These are phyloP conservation scores for Camellia lanceoleosa DNA, from an alignment of 148 eudicot genomes.

Conservation along the genomic window DNA sequence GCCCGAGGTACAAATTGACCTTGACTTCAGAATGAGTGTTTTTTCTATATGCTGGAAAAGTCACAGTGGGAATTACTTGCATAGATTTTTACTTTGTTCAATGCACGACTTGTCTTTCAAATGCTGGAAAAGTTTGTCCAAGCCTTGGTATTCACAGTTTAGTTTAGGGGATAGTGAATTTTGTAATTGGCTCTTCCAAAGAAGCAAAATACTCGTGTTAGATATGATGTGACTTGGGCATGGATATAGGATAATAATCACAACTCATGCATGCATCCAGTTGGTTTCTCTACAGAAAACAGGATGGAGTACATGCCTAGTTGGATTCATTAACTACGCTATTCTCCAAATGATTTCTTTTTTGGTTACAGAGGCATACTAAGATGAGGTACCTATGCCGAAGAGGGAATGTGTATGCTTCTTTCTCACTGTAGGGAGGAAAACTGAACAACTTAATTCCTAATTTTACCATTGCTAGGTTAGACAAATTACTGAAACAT, in stretches of 20 bases:
- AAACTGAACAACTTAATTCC: neutral
- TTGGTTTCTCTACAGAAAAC: neutral
- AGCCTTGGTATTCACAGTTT: neutral
- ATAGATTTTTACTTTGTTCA: neutral
- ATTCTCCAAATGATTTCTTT: neutral
- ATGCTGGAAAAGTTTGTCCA: neutral
- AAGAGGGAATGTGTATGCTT: neutral
- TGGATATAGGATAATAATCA: neutral
- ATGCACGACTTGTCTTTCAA: neutral
- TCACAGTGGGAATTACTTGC: neutral
- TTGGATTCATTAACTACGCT: neutral
- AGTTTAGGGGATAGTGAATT: neutral
- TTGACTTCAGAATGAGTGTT: neutral
- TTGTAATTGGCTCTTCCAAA: slow-evolving; percentile 1
- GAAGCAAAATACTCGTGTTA: neutral
- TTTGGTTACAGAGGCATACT: neutral
- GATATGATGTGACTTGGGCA: neutral
- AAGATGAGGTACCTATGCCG: neutral
- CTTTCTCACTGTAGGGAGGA: neutral
- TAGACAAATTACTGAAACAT: neutral
- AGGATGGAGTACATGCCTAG: neutral
- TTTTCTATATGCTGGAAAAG: neutral
- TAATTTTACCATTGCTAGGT: neutral
- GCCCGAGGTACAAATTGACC: slow-evolving; percentile 54
- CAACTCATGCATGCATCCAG: neutral